Evolutionary conservation across 1,284 basidiomycete genomes (phyloP), one percentile per base, ranked within the genome.

Genomic region (Rhizopogon parksii): DNA sequence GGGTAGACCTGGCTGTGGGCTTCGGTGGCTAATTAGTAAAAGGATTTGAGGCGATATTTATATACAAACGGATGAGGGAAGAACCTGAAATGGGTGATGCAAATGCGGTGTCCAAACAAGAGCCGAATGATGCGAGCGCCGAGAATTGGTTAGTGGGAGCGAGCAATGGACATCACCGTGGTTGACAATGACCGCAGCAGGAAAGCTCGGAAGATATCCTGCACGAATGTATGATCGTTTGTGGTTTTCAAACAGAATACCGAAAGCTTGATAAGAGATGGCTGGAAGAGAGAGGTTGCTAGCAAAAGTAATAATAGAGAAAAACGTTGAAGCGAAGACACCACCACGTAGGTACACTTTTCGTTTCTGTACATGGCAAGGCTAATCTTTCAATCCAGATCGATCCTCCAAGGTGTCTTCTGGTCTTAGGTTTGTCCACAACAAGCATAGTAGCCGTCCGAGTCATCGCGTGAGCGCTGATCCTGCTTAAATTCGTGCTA

Each of bases 131-230:
- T 61, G 53, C 27, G 32, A 47, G 36, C 27, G 43, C 51, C 32
- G 32, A 38, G 35, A 36, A 37, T 53, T 43, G 39, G 36, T 14
- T 52, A 27, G 53, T 36, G 30, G 34, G 50, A 51, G 37, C 32
- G 14, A 27, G 30, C n/a, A 21, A 24, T 58, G 62, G 61, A 50
- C 61, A 65, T 65, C 57, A 58, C 57, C 63, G 60, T 57, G 59
- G 46, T 52, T 38, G 35, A 47, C 51, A 32, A 35, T 40, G 24
- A 49, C 24, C 50, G 48, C 49, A 46, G 51, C 36, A 46, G 12
- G 46, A 51, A 53, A 59, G 58, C 58, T 58, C 59, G 51, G 60
- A 60, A 60, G 51, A 53, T 60, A 60, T 60, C 55, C 53, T 52
- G 45, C 21, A 24, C 1, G 21, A 5, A 24, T 52, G 55, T 55